Base-by-base conservation (phyloP, 1,139 yeast species). In the Candida sp. region DNA sequence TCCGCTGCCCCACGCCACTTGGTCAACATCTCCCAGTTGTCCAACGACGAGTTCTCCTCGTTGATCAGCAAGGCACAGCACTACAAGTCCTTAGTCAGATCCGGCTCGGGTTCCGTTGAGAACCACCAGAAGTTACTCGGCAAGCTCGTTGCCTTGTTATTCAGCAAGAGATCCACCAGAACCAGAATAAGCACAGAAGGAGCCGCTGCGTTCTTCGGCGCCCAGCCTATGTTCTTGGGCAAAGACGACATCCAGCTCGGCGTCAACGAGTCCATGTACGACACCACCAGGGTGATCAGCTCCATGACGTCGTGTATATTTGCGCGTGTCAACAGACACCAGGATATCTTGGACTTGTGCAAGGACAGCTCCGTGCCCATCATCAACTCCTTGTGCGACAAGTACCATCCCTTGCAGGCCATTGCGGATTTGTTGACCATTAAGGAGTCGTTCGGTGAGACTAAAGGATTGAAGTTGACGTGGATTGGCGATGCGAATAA, bases 401-500 rank as follows among this genome's bases (percentile, higher is more conserved):
- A 78, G 55, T 94, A 83, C 72, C 99, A 94, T 68, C 99, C 99
- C 12, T 77, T 94, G 61, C 99, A 94, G 73, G 97, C 98, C 3
- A 89, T 94, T 57, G 85, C 98, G 50, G 99, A 94, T 68, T 66
- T 94, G 53, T 75, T 91, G 60, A 92, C 98, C 4, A 89, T 94
- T 52, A 85, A 86, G 59, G 98, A 94, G 69, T 70, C 86, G 4
- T 89, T 91, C 65, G 85, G 83, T 2, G 66, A 61, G 30, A 23
- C 42, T 11, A 65, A 82, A 56, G 89, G 89, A 2, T 78, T 92
- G 58, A 93, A 92, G 63, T 75, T 94, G 52, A 85, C 98, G 2
- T 94, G 99, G 99, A 84, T 94, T 28, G 99, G 99, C 53, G 99
- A 94, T 67, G 87, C 98, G 43, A 94, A 94, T 68, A 94, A 94